Evolutionary conservation across 164 flowering plant genomes (phyloP), one percentile per base, ranked within the genome.

Genomic region (Protea cynaroides): DNA sequence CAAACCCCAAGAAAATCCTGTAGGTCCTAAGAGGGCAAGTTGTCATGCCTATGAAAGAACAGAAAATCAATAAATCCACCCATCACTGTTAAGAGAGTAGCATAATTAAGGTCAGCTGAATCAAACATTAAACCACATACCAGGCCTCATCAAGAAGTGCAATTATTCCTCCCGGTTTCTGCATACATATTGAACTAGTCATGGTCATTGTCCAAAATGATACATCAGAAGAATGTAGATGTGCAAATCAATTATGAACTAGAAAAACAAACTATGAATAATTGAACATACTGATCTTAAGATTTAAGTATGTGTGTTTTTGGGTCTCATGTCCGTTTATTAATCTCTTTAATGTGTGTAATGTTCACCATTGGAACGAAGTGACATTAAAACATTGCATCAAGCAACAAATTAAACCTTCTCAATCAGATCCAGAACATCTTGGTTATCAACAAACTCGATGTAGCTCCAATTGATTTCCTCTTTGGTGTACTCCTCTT

Each of bases 121-220:
- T 49, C 23, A 8, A 22, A 36, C 36, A 22, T 24, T 10, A 75
- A 66, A 54, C 57, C 57, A 25, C 79, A 66, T 85, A 94, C 98
- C 98, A 94, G 69, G 97, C 97, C 83, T 94, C 98, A 80, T 94
- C 98, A 18, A 94, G 80, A 75, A 94, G 95, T 44, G 98, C 81
- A 67, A 94, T 91, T 56, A 94, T 82, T 61, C 97, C 98, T 64
- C 98, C 98, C 62, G 98, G 98, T 91, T 89, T 94, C 98, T 94
- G 90, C 77, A 78, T 24, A 67, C 69, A 19, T 40, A 66, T 44
- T 50, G 34, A 58, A 57, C 34, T 47, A 7, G 29, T 62, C 36
- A 53, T 65, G 55, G 55, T 24, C 23, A 36, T 50, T 44, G 19
- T 55, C 2, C 65, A 15, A 71, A 51, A 53, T 15, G 11, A 23